Evolutionary conservation across 495 filamentous ascomycete species (phyloP), one percentile per base, ranked within the genome.

Genomic region (Xylaria grammica): DNA sequence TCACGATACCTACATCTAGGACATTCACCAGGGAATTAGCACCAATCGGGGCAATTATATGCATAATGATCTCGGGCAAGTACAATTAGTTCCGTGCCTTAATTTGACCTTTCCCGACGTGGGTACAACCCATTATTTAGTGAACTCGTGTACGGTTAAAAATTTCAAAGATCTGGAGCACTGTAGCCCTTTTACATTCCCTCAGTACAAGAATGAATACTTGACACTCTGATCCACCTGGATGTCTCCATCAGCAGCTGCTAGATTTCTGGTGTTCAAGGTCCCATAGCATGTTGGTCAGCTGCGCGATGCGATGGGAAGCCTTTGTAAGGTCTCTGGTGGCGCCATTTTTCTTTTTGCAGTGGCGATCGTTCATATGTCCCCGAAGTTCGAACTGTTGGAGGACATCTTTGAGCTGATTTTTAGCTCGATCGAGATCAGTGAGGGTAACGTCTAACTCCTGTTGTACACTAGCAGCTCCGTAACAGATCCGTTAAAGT

Each of bases 391-490:
- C 49, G 19, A 63, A 45, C 40, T 49, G 40, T n/a, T 27, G 61
- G 8, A 63, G 13, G 40, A 63, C 29, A 17, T 38, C 38, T 20
- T 40, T 48, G 29, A 63, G 51, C 19, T 56, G 52, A 29, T 49
- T 17, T 42, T 48, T 49, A 9, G 61, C 61, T 1, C 27, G 26
- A 11, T 56, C 51, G 20, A 56, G 51, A 38, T 63, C 51, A 29
- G 19, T 42, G 20, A 63, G 49, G 29, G 51, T 51, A 10, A 34
- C 8, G 19, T 48, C 40, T 10, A 63, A 10, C 30, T 63, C 26
- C 9, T 55, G 26, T 20, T 63, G 60, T 27, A 55, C 32, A 55
- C 17, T 54, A n/a, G 30, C 49, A 62, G 34, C 60, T 54, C 48
- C 19, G 48, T 42, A 17, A 62, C 49, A 29, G 34, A 30, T 22